Percentiles rank a stretch among this genome's conserved stretches.
Evolutionary conservation across 768 basidiomycete species (phyloP).

Genomic region (Boletales sp.): DNA sequence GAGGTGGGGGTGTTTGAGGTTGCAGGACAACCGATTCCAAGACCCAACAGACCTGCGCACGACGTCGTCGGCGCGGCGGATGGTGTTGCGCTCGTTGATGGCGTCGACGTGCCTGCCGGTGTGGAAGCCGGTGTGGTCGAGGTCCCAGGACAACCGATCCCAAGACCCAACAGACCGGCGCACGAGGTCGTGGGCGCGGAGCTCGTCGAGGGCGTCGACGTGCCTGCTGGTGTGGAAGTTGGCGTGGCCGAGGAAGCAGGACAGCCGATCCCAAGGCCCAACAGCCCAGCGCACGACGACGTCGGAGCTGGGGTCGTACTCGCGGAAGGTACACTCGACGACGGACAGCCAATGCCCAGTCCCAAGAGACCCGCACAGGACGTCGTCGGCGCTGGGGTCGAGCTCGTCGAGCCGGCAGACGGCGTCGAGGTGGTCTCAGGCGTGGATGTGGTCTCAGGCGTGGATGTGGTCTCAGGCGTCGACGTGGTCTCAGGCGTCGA

Average conservation of each 20-base stretch:
- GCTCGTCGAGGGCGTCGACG: constrained; percentile 1
- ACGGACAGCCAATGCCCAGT: too few species aligned
- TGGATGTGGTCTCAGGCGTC: too few species aligned
- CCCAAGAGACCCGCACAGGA: too few species aligned
- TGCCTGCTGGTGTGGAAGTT: not conserved
- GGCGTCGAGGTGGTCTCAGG: too few species aligned
- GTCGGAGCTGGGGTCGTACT: not conserved
- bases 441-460: too few species aligned
- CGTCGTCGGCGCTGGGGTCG: too few species aligned
- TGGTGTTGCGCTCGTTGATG: not conserved
- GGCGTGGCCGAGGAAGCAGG: constrained; percentile 2
- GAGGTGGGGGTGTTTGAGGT: not conserved
- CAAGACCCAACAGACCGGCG: constrained; percentile 8
- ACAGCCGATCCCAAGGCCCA: constrained; percentile 15
- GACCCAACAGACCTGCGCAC: constrained; percentile 10
- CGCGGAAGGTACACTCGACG: too few species aligned
- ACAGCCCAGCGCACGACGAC: constrained; percentile 2
- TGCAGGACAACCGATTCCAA: constrained; percentile 7
- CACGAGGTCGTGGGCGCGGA: constrained; percentile 4
- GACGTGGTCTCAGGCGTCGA: not conserved
- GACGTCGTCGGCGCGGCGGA: not conserved
- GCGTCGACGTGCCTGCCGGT: not conserved
- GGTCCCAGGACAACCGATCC: constrained; percentile 5
- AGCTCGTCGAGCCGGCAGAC: too few species aligned
- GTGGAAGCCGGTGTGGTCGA: not conserved